Evolutionary conservation across 768 basidiomycete genomes (phyloP).

Genomic region (Exidia glandulosa): DNA sequence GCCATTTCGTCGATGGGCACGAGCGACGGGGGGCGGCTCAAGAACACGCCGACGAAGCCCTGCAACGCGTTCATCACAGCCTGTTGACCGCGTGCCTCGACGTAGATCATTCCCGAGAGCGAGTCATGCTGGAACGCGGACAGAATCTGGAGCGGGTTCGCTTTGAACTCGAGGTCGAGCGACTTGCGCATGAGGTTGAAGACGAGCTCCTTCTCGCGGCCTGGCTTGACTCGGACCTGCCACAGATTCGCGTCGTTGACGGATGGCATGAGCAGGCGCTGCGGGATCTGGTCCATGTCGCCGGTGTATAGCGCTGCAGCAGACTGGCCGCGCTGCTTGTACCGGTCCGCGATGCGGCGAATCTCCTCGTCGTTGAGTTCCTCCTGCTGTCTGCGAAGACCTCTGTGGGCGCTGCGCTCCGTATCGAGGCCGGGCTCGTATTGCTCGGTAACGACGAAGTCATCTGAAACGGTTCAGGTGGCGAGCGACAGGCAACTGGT

Average conservation of each 20-base stretch:
- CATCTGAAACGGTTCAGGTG: background rate
- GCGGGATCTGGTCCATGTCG: slow-evolving; percentile 88
- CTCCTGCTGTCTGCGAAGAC: slow-evolving; percentile 47
- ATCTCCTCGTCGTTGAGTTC: slow-evolving; percentile 71
- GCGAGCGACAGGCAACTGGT: background rate
- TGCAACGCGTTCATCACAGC: slow-evolving; percentile 77
- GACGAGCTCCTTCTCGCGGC: slow-evolving; percentile 86
- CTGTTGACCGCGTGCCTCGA: slow-evolving; percentile 83
- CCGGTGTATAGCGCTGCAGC: slow-evolving; percentile 66
- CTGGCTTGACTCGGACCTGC: slow-evolving; percentile 91
- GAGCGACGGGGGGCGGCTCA: slow-evolving; percentile 65
- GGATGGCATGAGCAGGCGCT: slow-evolving; percentile 89
- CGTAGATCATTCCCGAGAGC: slow-evolving; percentile 89
- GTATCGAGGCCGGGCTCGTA: background rate
- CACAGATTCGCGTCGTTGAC: slow-evolving; percentile 93
- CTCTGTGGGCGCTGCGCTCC: background rate
- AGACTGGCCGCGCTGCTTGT: slow-evolving; percentile 37
- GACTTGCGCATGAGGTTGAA: slow-evolving; percentile 93
- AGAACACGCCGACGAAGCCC: slow-evolving; percentile 89
- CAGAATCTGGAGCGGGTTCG: slow-evolving; percentile 70
- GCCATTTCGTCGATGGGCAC: slow-evolving; percentile 99
- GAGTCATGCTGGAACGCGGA: slow-evolving; percentile 96
- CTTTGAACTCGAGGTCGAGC: slow-evolving; percentile 69
- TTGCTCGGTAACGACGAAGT: background rate
- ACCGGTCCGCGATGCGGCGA: slow-evolving; percentile 76